Conservation (phyloP, 208 protist genomes). For the Angomonas deanei region DNA sequence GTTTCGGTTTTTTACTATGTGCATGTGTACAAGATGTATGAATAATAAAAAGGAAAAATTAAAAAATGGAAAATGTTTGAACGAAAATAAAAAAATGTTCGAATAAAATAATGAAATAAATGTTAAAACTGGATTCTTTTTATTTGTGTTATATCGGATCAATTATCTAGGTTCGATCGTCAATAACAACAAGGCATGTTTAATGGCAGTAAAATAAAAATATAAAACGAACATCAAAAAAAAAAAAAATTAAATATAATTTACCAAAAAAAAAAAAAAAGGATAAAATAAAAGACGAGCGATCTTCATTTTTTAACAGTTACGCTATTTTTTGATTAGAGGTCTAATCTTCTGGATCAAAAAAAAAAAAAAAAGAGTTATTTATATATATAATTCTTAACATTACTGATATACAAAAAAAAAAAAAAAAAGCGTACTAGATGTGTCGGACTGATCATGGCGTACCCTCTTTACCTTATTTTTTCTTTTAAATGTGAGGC, state of each 20-base stretch:
- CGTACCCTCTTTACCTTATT: background rate
- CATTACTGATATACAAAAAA: background rate
- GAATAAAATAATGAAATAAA: background rate
- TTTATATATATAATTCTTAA: background rate
- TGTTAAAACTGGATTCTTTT: constrained; percentile 1
- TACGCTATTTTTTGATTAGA: no score
- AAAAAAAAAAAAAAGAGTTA: constrained; percentile 4
- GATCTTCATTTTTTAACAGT: background rate
- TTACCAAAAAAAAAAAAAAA: constrained; percentile 3
- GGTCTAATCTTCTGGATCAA: no score
- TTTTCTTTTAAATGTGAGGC: background rate
- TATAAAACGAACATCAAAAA: constrained; percentile 1
- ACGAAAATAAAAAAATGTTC: constrained; percentile 3
- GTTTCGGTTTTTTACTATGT: background rate
- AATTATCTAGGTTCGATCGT: no score
- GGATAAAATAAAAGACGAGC: background rate
- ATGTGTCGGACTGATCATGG: no score
- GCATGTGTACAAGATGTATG: background rate
- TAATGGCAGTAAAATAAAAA: background rate
- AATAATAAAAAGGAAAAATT: constrained; percentile 10
- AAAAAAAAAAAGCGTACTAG: no score
- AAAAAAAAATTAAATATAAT: no score
- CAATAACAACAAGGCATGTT: no score
- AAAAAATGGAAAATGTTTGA: no score
- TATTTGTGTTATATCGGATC: constrained; percentile 3